Percentiles rank a stretch among this genome's conserved stretches.
Evolutionary conservation across 1,284 basidiomycete species (phyloP).

Genomic region (Pseudozyma hubeiensis): DNA sequence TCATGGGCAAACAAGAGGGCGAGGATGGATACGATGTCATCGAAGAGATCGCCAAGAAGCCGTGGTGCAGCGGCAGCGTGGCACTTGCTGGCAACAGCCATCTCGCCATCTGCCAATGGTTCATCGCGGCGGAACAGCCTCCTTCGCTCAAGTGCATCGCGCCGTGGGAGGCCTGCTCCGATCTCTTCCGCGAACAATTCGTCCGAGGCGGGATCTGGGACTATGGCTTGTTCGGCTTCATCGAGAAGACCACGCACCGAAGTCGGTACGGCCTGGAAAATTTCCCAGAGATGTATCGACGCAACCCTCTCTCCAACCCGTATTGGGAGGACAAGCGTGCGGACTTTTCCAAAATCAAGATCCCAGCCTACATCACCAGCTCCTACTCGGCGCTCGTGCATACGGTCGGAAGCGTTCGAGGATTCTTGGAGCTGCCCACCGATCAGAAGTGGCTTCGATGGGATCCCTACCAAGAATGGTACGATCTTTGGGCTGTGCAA

Average conservation of each 20-base stretch:
- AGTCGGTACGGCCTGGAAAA: slow-evolving; percentile 10
- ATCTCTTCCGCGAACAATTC: slow-evolving; percentile 8
- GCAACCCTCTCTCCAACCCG: slow-evolving; percentile 5
- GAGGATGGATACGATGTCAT: slow-evolving; percentile 12
- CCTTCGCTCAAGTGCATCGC: slow-evolving; percentile 10
- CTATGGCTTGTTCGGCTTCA: slow-evolving; percentile 1
- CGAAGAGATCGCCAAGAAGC: slow-evolving; percentile 8
- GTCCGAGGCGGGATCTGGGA: slow-evolving; percentile 6
- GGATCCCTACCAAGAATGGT: slow-evolving; percentile 16
- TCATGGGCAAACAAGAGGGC: slow-evolving; percentile 9
- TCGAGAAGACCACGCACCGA: slow-evolving; percentile 10
- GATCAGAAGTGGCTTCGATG: slow-evolving; percentile 5
- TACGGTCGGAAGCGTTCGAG: slow-evolving; percentile 7
- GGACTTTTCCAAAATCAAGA: slow-evolving; percentile 11
- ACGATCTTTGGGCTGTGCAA: slow-evolving; percentile 7
- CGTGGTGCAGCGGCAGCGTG: slow-evolving; percentile 17
- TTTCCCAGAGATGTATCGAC: slow-evolving; percentile 5
- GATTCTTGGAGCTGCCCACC: slow-evolving; percentile 4
- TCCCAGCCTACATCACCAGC: slow-evolving; percentile 8
- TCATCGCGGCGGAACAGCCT: slow-evolving; percentile 5
- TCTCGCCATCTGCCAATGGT: slow-evolving; percentile 19
- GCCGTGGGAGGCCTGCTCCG: slow-evolving; percentile 13
- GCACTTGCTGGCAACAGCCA: slow-evolving; percentile 11
- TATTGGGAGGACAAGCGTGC: slow-evolving; percentile 4
- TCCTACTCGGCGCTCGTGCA: slow-evolving; percentile 6